Evolutionary conservation across 148 eudicot species (phyloP).

Genomic region (Chenopodium suecicum): DNA sequence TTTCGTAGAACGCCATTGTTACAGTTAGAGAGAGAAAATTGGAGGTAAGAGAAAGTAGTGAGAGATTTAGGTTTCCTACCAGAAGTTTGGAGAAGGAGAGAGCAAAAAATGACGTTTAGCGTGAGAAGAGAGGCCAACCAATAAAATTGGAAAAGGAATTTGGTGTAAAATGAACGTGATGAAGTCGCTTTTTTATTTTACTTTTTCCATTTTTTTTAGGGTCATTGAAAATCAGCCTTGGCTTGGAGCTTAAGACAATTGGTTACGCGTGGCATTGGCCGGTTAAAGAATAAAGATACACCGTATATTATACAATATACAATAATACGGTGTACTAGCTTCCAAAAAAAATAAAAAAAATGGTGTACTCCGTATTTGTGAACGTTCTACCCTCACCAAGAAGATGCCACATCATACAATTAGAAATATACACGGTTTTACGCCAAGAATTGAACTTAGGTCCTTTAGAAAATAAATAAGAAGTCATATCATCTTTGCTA

Average conservation of each 20-base stretch:
- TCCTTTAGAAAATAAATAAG: too few species aligned
- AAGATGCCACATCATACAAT: too few species aligned
- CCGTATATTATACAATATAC: too few species aligned
- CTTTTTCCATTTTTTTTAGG: not conserved
- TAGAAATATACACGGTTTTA: too few species aligned
- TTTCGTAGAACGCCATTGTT: slow-evolving; percentile 30
- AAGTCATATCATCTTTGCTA: too few species aligned
- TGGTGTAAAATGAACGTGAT: not conserved
- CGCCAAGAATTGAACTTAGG: too few species aligned
- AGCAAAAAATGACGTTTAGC: not conserved
- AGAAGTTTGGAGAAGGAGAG: slow-evolving; percentile 27
- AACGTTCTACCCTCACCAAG: too few species aligned
- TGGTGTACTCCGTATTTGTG: too few species aligned
- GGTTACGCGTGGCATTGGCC: slow-evolving; percentile 9
- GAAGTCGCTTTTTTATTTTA: not conserved
- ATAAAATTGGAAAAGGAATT: slow-evolving; percentile 15
- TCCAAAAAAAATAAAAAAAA: too few species aligned
- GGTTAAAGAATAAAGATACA: too few species aligned
- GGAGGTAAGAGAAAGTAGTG: not conserved
- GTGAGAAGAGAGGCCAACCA: not conserved
- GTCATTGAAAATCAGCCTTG: not conserved
- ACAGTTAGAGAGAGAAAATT: not conserved
- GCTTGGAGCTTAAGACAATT: slow-evolving; percentile 28
- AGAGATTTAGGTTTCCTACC: not conserved
- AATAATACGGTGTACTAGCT: too few species aligned